These are phyloP conservation scores for Sapria himalayana DNA, from an alignment of 345 rosid species.

Conservation along the genomic window DNA sequence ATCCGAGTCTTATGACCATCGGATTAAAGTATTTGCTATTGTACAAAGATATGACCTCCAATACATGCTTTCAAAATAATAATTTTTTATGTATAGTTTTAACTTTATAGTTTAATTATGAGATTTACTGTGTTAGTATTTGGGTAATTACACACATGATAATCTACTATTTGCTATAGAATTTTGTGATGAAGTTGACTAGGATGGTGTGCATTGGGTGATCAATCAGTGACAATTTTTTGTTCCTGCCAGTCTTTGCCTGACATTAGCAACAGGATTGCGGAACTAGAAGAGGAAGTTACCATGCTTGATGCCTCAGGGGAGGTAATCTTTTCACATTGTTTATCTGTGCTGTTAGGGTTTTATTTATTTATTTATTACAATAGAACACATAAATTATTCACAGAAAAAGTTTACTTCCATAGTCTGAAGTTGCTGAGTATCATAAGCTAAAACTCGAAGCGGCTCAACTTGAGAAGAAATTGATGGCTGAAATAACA, in stretches of 20 bases:
- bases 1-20: too few relatives aligned
- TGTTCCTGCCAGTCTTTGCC: conserved; percentile 50
- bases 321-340: conserved; percentile 31
- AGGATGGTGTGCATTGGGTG: not conserved
- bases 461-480: conserved; percentile 67
- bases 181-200: too few relatives aligned
- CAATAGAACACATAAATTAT: not conserved
- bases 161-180: too few relatives aligned
- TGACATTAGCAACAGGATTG: conserved; percentile 58
- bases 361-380: conserved; percentile 1
- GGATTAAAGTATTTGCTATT: too few relatives aligned
- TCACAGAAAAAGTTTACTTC: conserved; percentile 5
- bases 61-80: too few relatives aligned
- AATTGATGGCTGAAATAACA: conserved; percentile 74
- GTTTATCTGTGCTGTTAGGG: not conserved
- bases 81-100: too few relatives aligned
- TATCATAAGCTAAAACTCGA: conserved; percentile 80
- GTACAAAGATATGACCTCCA: too few relatives aligned
- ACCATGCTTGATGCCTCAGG: conserved; percentile 72
- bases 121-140: too few relatives aligned
- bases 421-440: conserved; percentile 69
- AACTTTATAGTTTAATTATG: too few relatives aligned
- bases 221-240: conserved; percentile 7
- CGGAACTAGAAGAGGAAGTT: conserved; percentile 85
- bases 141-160: too few relatives aligned